Evolutionary conservation across 768 basidiomycete species (phyloP), one percentile per base, ranked within the genome.

Genomic region (Agrocybe pediades): DNA sequence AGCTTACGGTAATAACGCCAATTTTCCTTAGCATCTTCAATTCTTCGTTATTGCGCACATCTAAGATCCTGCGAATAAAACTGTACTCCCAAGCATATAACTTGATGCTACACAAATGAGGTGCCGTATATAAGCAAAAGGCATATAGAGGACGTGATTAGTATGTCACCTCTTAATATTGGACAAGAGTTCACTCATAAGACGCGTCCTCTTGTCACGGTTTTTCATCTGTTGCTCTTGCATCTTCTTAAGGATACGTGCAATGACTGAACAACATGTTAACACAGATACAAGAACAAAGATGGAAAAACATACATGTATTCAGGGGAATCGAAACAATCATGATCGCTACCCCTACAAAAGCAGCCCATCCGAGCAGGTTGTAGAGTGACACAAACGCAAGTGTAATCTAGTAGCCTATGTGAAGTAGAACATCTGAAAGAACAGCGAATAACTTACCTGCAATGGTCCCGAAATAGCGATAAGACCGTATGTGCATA

Each of bases 41-140:
- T 66, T 96, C 95, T 59, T 85, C 75, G 52, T 91, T 82, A 65
- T 95, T 94, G 40, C 94, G 78, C 2, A 95, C 88, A 19, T 83
- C 77, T n/a, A 87, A 71, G 25, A 98, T 80, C 51, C 85, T 86
- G 46, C 86, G 78, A 24, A 91, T 80, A 65, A 98, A 98, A 3
- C 91, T 88, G 61, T 87, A 83, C 71, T 98, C 96, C 96, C 96
- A 98, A 2, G 90, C 92, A 68, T 96, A 96, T 3, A 95, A 72
- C 65, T 95, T 93, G 67, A 95, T 92, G 58, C 90, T 91, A 54
- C 2, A 21, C n/a, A n/a, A 24, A 27, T 20, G 8, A 17, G 16
- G 13, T 45, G 23, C 9, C 23, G 45, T 9, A 9, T 24, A 4
- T 26, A 4, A 29, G 21, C 4, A 4, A 39, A 60, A 47, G 52